Conservation (phyloP, 768 basidiomycete species). For the Pleurotus djamor region DNA sequence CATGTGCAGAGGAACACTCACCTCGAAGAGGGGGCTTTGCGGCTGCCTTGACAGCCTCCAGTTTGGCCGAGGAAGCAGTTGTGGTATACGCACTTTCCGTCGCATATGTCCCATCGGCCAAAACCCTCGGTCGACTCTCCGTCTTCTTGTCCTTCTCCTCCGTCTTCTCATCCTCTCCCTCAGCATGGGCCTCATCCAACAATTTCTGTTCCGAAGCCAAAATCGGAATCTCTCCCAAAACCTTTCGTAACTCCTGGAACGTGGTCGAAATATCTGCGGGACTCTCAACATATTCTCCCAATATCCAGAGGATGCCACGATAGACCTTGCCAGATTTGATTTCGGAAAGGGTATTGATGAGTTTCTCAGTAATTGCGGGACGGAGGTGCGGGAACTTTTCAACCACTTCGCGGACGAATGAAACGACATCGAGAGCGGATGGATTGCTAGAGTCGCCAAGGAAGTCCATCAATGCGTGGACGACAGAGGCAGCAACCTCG, state of each 20-base stretch:
- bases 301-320: conserved; percentile 94
- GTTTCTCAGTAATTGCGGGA: conserved; percentile 77
- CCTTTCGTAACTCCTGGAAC: conserved; percentile 78
- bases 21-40: conserved; percentile 88
- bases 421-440: conserved; percentile 92
- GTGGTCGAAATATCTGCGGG: conserved; percentile 65
- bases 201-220: conserved; percentile 85
- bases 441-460: conserved; percentile 94
- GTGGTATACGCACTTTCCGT: conserved; percentile 87
- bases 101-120: conserved; percentile 97
- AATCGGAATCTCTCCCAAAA: conserved; percentile 97
- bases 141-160: conserved; percentile 52
- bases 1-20: conserved; percentile 25
- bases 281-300: conserved; percentile 90
- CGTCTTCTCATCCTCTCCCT: conserved; percentile 34
- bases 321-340: conserved; percentile 98
- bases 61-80: conserved; percentile 52
- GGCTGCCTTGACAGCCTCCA: conserved; percentile 84
- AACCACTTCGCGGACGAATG: conserved; percentile 81
- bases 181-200: conserved; percentile 68
- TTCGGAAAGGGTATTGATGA: conserved; percentile 75
- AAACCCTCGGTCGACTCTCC: conserved; percentile 65
- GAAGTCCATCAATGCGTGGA: conserved; percentile 93
- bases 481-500: conserved; percentile 93
- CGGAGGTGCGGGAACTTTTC: conserved; percentile 95